Evolutionary conservation across 1,284 basidiomycete species (phyloP), one percentile per base, ranked within the genome.

Genomic region (Vanrija pseudolonga): DNA sequence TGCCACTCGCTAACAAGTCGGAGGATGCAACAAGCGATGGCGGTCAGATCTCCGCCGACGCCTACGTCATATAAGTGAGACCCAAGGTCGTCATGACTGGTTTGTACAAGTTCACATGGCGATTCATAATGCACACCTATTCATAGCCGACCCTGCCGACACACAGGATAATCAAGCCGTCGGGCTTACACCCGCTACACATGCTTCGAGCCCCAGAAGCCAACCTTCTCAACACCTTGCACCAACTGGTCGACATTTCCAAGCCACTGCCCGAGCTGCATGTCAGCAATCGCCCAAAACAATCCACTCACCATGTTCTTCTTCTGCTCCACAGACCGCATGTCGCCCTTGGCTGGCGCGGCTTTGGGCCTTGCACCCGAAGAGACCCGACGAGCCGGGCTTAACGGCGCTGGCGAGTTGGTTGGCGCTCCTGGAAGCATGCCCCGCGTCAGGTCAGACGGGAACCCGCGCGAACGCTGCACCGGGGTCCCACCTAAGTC

Each of bases 161-260:
- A 26, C 32, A 32, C 32, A n/a, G n/a, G n/a, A n/a, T n/a, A n/a
- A n/a, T n/a, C n/a, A 32, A 14, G 32, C 32, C 8, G 9, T 14
- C 32, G 11, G 12, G 11, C 12, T 4, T 12, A 9, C 32, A 32
- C 32, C 9, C 32, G 9, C 32, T 32, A 32, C 32, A 32, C 32
- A 6, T 8, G 6, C 32, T 32, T 32, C 12, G 32, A 32, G 12
- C 32, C 88, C 88, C 88, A 91, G 52, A 91, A 84, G 0, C 89
- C 89, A 0, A 87, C 88, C 73, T 85, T 87, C 59, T 86, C 80
- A 19, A 92, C 88, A 2, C 89, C 86, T 63, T 89, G 87, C 4
- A 93, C 88, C 9, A 92, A 80, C 45, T 87, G 85, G 69, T 92
- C 89, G 7, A 93, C 89, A 67, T 93, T 93, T 1, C 89, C 90